These are phyloP conservation scores for Populus alba DNA, from an alignment of 345 rosid genomes.

Conservation along the genomic window DNA sequence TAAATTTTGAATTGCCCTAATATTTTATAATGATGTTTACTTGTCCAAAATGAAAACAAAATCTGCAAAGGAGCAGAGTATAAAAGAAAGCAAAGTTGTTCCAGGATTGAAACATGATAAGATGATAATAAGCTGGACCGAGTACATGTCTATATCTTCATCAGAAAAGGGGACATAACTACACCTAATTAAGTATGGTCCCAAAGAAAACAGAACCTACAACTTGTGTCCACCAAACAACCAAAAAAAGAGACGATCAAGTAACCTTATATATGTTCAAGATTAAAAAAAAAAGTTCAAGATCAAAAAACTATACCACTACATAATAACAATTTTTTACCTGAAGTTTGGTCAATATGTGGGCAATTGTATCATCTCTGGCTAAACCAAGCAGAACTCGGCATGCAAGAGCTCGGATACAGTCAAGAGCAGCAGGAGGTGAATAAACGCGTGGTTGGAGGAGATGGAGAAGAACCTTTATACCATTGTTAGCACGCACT, in stretches of 20 bases:
- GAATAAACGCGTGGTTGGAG: constrained; percentile 87
- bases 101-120: background rate
- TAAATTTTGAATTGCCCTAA: background rate
- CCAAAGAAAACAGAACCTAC: no score
- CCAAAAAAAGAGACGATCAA: background rate
- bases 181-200: no score
- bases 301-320: background rate
- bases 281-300: background rate
- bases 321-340: constrained; percentile 27
- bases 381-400: constrained; percentile 97
- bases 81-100: background rate
- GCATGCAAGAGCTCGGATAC: constrained; percentile 92
- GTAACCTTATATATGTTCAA: background rate
- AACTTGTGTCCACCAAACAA: background rate
- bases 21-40: background rate
- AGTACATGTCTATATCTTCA: background rate
- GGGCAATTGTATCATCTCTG: constrained; percentile 94
- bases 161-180: no score
- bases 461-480: constrained; percentile 91
- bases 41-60: background rate
- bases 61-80: background rate
- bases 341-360: constrained; percentile 96
- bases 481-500: constrained; percentile 95
- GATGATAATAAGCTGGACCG: background rate
- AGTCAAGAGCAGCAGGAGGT: constrained; percentile 87